Percentiles rank a stretch among this genome's conserved stretches.
phyloP scores from a whole-genome alignment of 805 yeast species.

The Metschnikowia picachoensis region DNA sequence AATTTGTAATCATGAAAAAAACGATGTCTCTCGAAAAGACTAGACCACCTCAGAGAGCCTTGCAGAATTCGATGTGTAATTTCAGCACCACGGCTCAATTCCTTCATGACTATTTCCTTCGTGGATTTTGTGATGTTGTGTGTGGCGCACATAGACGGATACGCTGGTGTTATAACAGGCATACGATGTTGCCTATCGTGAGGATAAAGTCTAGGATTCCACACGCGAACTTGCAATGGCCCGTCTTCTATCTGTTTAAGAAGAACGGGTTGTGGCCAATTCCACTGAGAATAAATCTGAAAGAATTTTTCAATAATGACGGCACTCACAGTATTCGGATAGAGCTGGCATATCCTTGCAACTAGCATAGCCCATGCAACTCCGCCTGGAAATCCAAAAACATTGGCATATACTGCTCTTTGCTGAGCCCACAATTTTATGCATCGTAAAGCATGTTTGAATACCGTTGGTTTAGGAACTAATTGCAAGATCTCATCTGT shows the following conservation, averaged over 20 bases:
- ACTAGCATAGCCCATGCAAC: slow-evolving; percentile 99
- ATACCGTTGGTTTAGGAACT: slow-evolving; percentile 93
- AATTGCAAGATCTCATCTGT: slow-evolving; percentile 87
- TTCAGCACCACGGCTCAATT: slow-evolving; percentile 70
- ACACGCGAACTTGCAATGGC: slow-evolving; percentile 89
- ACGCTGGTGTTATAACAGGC: slow-evolving; percentile 99
- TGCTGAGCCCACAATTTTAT: slow-evolving; percentile 96
- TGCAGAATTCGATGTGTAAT: slow-evolving; percentile 63
- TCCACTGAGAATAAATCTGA: slow-evolving; percentile 82
- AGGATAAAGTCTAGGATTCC: slow-evolving; percentile 92
- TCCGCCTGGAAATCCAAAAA: slow-evolving; percentile 98
- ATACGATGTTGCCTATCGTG: slow-evolving; percentile 86
- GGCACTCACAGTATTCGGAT: slow-evolving; percentile 94
- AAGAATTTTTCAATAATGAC: slow-evolving; percentile 85
- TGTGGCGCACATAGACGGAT: slow-evolving; percentile 98
- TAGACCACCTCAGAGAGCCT: slow-evolving; percentile 69
- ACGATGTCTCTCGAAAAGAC: slow-evolving; percentile 70
- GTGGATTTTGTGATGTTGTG: slow-evolving; percentile 94
- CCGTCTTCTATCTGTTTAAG: slow-evolving; percentile 94
- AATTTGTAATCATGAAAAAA: slow-evolving; percentile 83
- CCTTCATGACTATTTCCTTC: slow-evolving; percentile 74
- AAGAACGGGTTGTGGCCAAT: slow-evolving; percentile 97
- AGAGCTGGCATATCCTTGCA: slow-evolving; percentile 94
- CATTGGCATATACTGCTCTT: slow-evolving; percentile 92
- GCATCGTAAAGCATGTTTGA: slow-evolving; percentile 87